Evolutionary conservation across 1,284 basidiomycete genomes (phyloP), one percentile per base, ranked within the genome.

Genomic region (Tilletia walkeri): DNA sequence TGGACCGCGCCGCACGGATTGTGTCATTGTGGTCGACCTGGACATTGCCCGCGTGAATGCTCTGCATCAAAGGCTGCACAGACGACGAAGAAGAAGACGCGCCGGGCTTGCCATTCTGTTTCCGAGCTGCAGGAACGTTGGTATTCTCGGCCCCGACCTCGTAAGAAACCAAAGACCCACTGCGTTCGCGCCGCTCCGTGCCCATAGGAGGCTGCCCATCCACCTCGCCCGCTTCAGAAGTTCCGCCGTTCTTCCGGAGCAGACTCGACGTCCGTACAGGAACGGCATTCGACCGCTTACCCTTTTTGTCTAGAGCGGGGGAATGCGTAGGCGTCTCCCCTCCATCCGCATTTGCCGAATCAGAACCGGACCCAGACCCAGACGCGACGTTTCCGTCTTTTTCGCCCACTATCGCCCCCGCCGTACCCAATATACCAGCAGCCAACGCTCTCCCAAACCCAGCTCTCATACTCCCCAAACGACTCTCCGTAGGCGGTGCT

Each of bases 21-120:
- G 36, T 38, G 36, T 41, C 38, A 4, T 63, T 18, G 18, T 38
- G 36, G 34, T 63, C 59, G 36, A 63, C 6, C 36, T 63, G 59
- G 14, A 63, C 59, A 16, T 63, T 63, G 34, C 59, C 59, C 16
- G 59, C 59, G 36, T 63, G 59, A 5, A 63, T 34, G 38, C 18
- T 39, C 59, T 63, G 59, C 34, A 34, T 39, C 10, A 63, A 36
- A 9, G 59, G 59, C 59, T 38, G 30, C 14, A 39, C 59, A 36
- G 36, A 56, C 12, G 54, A 56, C 41, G 41, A 45, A 45, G 41
- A 45, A 45, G 41, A 45, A 9, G 41, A 14, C 41, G 9, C 41
- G 41, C 41, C 41, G 14, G 41, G 41, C 41, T 45, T 45, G 41
- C 41, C 41, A 14, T 45, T 45, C 50, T 53, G 50, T 18, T 18